Evolutionary conservation across 1,284 basidiomycete species (phyloP).

Genomic region (Sutorius eximius): DNA sequence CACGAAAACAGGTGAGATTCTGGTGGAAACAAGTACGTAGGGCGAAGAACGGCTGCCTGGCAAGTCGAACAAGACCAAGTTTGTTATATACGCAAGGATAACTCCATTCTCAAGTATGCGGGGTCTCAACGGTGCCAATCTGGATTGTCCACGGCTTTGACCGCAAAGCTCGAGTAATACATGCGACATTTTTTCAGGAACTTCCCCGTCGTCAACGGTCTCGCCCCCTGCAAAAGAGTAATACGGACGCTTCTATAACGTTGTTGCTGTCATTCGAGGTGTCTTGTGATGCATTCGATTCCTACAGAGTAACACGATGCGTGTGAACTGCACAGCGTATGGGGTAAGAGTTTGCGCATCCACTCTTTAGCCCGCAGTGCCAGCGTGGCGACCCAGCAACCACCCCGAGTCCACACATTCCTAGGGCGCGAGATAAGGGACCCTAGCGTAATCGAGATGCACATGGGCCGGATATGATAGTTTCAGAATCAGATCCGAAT

Average conservation of each 20-base stretch:
- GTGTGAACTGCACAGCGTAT: constrained; percentile 13
- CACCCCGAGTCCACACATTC: not conserved
- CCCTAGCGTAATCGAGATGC: constrained; percentile 6
- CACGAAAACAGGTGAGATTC: not conserved
- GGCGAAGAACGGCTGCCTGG: not conserved
- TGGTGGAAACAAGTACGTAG: not conserved
- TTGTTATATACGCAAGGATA: constrained; percentile 21
- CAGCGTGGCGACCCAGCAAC: not conserved
- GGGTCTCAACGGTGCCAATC: constrained; percentile 31
- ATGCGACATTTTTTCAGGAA: constrained; percentile 20
- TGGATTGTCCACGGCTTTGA: constrained; percentile 15
- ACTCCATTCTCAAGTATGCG: constrained; percentile 24
- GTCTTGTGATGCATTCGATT: constrained; percentile 26
- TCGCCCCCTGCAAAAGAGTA: constrained; percentile 25
- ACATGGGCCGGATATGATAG: not conserved
- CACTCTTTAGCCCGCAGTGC: not conserved
- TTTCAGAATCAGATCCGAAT: not conserved
- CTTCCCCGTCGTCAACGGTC: constrained; percentile 10
- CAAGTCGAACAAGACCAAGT: not conserved
- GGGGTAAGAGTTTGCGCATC: constrained; percentile 5
- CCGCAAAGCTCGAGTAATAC: constrained; percentile 17
- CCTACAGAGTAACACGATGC: constrained; percentile 12
- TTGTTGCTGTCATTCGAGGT: constrained; percentile 19
- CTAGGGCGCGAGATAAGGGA: constrained; percentile 14
- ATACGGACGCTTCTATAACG: constrained; percentile 32